These are phyloP conservation scores for Castanea mollissima DNA, from an alignment of 306 rosid genomes.

Conservation along the genomic window DNA sequence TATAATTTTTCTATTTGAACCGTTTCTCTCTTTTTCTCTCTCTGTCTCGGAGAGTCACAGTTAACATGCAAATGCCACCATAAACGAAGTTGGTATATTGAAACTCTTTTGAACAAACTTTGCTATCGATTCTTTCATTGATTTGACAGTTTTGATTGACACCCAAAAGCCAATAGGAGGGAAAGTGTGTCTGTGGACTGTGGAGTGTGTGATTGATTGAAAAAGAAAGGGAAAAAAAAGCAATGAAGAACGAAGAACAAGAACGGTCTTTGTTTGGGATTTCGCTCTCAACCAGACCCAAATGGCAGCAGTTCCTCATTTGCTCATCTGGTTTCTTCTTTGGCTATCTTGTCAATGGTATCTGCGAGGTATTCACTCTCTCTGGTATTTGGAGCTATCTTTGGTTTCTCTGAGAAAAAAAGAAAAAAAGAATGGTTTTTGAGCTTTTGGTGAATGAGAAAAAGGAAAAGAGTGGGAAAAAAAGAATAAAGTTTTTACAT, in stretches of 20 bases:
- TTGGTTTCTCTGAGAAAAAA: conserved; percentile 19
- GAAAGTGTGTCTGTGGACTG: neutral
- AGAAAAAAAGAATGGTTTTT: neutral
- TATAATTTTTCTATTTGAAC: neutral
- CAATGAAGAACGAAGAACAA: conserved; percentile 79
- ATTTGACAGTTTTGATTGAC: conserved; percentile 20
- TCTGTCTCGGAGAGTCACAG: conserved; percentile 23
- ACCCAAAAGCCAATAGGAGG: neutral
- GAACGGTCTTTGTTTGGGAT: conserved; percentile 81
- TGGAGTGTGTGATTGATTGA: neutral
- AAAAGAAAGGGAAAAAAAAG: neutral
- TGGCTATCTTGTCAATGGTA: conserved; percentile 88
- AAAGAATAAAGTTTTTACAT: neutral
- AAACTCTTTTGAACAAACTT: conserved; percentile 7
- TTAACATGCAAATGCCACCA: conserved; percentile 46
- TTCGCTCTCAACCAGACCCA: conserved; percentile 81
- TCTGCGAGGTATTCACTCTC: conserved; percentile 72
- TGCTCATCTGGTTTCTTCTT: conserved; percentile 97
- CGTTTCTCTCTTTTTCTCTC: neutral
- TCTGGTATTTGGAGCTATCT: conserved; percentile 9
- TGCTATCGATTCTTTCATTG: conserved; percentile 9
- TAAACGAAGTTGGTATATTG: neutral
- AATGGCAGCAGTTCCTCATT: conserved; percentile 86
- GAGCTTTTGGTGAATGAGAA: neutral
- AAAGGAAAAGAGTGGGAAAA: neutral